Evolutionary conservation across 2,329 filamentous ascomycete genomes (phyloP).

Genomic region (Penicillium expansum): DNA sequence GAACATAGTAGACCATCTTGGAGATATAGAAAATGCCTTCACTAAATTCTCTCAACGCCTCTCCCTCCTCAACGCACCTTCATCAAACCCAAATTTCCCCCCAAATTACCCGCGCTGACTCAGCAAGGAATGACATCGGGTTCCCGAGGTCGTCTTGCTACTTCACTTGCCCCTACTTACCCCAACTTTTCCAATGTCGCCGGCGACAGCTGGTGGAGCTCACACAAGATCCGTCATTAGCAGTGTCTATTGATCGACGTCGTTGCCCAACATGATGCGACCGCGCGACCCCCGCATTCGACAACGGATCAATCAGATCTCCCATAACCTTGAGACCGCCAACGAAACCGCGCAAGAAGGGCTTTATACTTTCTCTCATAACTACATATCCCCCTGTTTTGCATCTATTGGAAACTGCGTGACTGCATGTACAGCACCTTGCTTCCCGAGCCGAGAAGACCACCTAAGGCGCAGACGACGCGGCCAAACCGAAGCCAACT

Average conservation of each 20-base stretch:
- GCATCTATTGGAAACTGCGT: constrained; percentile 63
- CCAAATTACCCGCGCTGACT: constrained; percentile 22
- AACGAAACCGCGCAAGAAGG: constrained; percentile 89
- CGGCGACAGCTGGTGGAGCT: constrained; percentile 13
- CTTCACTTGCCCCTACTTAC: constrained; percentile 14
- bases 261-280: constrained; percentile 52
- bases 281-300: constrained; percentile 79
- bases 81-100: not conserved
- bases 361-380: constrained; percentile 84
- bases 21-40: not conserved
- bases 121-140: constrained; percentile 27
- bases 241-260: not conserved
- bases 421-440: constrained; percentile 66
- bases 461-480: constrained; percentile 69
- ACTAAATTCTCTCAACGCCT: not conserved
- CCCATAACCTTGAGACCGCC: constrained; percentile 83
- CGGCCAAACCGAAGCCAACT: constrained; percentile 71
- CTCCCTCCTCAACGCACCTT: not conserved
- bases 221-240: not conserved
- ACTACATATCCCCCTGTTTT: constrained; percentile 81
- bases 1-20: constrained; percentile 60
- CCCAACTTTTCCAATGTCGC: constrained; percentile 16
- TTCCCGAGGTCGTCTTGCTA: constrained; percentile 7
- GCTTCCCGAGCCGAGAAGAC: constrained; percentile 69
- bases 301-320: constrained; percentile 89